Percentiles rank a stretch among this genome's conserved stretches.
phyloP scores from a whole-genome alignment of 805 yeast species.

The Kuraishia hungarica region DNA sequence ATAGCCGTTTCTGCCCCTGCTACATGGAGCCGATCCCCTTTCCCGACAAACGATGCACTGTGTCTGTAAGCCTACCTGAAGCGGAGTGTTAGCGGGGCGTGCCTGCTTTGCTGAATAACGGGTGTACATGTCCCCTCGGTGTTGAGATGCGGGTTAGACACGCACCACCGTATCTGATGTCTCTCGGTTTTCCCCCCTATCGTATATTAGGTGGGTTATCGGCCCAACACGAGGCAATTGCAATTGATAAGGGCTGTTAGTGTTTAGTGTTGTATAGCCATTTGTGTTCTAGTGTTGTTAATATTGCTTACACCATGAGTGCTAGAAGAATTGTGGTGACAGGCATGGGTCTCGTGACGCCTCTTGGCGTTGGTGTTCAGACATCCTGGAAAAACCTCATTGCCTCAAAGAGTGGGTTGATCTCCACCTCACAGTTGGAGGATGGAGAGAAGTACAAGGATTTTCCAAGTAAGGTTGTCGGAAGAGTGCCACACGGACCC shows the following conservation, averaged over 20 bases:
- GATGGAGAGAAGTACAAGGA: conserved; percentile 37
- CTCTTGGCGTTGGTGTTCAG: conserved; percentile 66
- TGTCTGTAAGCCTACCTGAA: neutral
- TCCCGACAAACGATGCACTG: neutral
- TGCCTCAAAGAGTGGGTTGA: conserved; percentile 46
- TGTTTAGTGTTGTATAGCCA: too few relatives aligned
- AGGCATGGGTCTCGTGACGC: conserved; percentile 82
- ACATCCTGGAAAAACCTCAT: conserved; percentile 48
- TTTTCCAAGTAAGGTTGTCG: conserved; percentile 70
- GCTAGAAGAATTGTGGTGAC: conserved; percentile 75
- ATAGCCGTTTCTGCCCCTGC: neutral
- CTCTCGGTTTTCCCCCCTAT: neutral
- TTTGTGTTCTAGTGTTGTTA: neutral
- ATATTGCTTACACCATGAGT: neutral
- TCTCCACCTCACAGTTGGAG: conserved; percentile 39
- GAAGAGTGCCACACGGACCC: conserved; percentile 53
- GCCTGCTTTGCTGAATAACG: neutral
- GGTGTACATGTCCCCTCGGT: neutral
- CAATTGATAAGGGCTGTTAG: neutral
- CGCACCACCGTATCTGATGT: neutral
- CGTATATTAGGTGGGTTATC: neutral
- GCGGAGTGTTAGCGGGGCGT: neutral
- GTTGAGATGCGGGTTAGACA: neutral
- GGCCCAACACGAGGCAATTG: neutral
- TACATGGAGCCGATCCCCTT: neutral